Evolutionary conservation across 2,329 filamentous ascomycete species (phyloP).

Genomic region (Ophiosphaerella korrae): DNA sequence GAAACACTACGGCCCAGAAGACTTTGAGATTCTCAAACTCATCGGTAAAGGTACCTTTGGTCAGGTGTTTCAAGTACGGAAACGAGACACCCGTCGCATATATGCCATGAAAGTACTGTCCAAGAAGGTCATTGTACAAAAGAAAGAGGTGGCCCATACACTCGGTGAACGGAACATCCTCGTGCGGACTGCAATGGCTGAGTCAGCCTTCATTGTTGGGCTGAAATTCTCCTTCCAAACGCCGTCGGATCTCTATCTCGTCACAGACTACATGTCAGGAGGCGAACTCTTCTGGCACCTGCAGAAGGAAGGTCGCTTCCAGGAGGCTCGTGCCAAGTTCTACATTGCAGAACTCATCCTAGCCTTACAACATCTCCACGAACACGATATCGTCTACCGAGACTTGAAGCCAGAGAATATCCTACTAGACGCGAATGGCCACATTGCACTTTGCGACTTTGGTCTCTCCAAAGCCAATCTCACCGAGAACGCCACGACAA

Average conservation of each 20-base stretch:
- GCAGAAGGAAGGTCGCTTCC: constrained; percentile 94
- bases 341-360: constrained; percentile 98
- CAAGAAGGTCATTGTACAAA: constrained; percentile 99
- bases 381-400: constrained; percentile 97
- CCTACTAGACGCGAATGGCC: constrained; percentile 91
- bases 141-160: constrained; percentile 98
- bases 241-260: constrained; percentile 93
- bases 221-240: constrained; percentile 99
- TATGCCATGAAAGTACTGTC: constrained; percentile 99
- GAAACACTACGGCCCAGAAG: constrained; percentile 89
- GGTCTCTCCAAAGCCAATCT: constrained; percentile 96
- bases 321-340: constrained; percentile 94
- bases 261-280: constrained; percentile 99
- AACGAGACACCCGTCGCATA: constrained; percentile 93
- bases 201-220: constrained; percentile 96
- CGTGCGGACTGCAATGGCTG: constrained; percentile 91
- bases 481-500: constrained; percentile 95
- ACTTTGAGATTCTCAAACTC: constrained; percentile 93
- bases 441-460: constrained; percentile 97
- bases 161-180: constrained; percentile 96
- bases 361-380: constrained; percentile 90
- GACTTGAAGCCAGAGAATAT: constrained; percentile 99
- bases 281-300: constrained; percentile 98
- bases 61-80: constrained; percentile 97
- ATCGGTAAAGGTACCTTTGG: constrained; percentile 99